These are phyloP conservation scores for Lagenaria siceraria DNA, from an alignment of 306 rosid species.

Conservation along the genomic window DNA sequence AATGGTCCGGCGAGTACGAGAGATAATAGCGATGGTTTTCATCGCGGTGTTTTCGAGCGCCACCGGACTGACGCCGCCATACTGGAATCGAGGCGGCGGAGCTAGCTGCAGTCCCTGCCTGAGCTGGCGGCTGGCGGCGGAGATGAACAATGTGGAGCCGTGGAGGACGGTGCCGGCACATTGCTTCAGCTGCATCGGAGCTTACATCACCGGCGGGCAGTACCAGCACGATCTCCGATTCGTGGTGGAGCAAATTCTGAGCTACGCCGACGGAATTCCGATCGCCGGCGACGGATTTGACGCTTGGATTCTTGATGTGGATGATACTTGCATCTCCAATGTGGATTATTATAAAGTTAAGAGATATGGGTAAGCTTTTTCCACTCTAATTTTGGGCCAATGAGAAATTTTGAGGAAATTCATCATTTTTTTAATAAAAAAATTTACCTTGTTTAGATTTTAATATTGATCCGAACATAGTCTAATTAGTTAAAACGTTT, in stretches of 20 bases:
- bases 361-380: conserved; percentile 43
- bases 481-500: too few relatives aligned
- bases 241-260: conserved; percentile 19
- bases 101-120: conserved; percentile 25
- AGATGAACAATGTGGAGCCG: conserved; percentile 44
- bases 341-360: conserved; percentile 30
- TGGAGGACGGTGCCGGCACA: conserved; percentile 64
- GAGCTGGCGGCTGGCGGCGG: conserved; percentile 81
- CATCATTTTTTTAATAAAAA: too few relatives aligned
- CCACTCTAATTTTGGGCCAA: background rate
- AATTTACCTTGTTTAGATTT: too few relatives aligned
- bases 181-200: conserved; percentile 25
- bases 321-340: conserved; percentile 79
- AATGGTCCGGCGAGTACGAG: conserved; percentile 19
- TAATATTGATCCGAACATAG: too few relatives aligned
- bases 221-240: conserved; percentile 34
- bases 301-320: conserved; percentile 70
- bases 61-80: background rate
- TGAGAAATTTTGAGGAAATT: background rate
- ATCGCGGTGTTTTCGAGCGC: conserved; percentile 18
- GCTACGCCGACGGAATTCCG: conserved; percentile 16
- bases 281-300: conserved; percentile 28
- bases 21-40: conserved; percentile 5
- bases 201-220: conserved; percentile 54
- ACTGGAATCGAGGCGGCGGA: background rate